phyloP scores from a whole-genome alignment of 345 rosid species.

The Barbarea vulgaris region DNA sequence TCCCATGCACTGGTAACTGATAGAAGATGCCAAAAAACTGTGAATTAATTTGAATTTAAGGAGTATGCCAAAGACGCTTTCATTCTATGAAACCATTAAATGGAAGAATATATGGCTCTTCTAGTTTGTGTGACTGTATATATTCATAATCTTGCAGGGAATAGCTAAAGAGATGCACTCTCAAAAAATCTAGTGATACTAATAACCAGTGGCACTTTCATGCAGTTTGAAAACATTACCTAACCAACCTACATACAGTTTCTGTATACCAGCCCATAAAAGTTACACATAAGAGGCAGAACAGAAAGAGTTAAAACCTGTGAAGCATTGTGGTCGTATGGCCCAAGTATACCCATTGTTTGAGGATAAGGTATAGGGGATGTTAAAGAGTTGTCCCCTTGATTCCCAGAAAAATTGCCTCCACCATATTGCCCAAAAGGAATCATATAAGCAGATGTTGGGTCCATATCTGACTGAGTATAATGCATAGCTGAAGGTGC shows the following conservation, averaged over 20 bases:
- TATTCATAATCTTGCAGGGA: not conserved
- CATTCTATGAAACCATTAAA: not conserved
- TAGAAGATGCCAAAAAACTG: not conserved
- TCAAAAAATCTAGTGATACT: not conserved
- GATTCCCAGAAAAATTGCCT: constrained; percentile 44
- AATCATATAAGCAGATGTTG: constrained; percentile 55
- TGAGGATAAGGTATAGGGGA: constrained; percentile 59
- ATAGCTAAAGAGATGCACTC: not conserved
- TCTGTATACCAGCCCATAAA: not conserved
- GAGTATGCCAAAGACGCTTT: not conserved
- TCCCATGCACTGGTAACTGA: constrained; percentile 50
- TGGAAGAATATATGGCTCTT: not conserved
- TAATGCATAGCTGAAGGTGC: constrained; percentile 52
- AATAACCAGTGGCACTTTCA: not conserved
- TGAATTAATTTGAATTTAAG: not conserved
- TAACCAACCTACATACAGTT: not conserved
- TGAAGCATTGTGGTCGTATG: constrained; percentile 60
- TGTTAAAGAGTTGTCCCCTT: constrained; percentile 44
- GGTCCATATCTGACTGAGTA: constrained; percentile 52
- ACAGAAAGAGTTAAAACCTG: constrained; percentile 50
- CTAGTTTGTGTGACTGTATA: not conserved
- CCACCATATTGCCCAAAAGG: constrained; percentile 62
- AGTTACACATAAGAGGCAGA: not conserved
- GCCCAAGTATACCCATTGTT: constrained; percentile 71
- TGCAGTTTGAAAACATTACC: not conserved